Conservation (phyloP, 2,329 filamentous ascomycete species). For the Thielaviopsis euricoi region DNA sequence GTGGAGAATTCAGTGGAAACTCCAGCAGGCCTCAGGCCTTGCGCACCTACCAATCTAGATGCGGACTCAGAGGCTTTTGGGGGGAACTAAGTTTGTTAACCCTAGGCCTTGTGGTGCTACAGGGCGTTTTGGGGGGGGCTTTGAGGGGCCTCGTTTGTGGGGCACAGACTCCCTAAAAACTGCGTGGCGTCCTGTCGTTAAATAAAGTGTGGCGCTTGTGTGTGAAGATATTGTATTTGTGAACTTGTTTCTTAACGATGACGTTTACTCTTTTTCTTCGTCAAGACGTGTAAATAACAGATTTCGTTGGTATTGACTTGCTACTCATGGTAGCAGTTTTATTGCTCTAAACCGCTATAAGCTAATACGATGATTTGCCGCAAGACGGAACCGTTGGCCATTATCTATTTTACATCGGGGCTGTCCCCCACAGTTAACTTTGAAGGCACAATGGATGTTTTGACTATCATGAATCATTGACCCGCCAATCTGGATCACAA, state of each 20-base stretch:
- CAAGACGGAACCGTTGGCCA: neutral
- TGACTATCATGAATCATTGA: no score
- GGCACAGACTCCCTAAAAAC: neutral
- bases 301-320: no score
- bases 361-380: neutral
- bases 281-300: no score
- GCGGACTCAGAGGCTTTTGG: neutral
- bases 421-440: neutral
- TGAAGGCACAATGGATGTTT: neutral
- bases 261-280: no score
- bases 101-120: neutral
- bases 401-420: neutral
- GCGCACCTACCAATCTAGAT: neutral
- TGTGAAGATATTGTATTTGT: neutral
- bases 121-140: neutral
- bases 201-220: neutral
- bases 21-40: neutral
- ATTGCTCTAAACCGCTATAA: neutral
- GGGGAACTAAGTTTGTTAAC: neutral
- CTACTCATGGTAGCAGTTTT: no score
- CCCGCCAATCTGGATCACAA: neutral
- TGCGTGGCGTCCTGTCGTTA: neutral
- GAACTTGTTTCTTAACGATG: no score
- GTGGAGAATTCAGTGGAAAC: neutral
- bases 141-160: neutral